These are phyloP conservation scores for Exsudoporus floridanus DNA, from an alignment of 1,284 basidiomycete species.

Conservation along the genomic window DNA sequence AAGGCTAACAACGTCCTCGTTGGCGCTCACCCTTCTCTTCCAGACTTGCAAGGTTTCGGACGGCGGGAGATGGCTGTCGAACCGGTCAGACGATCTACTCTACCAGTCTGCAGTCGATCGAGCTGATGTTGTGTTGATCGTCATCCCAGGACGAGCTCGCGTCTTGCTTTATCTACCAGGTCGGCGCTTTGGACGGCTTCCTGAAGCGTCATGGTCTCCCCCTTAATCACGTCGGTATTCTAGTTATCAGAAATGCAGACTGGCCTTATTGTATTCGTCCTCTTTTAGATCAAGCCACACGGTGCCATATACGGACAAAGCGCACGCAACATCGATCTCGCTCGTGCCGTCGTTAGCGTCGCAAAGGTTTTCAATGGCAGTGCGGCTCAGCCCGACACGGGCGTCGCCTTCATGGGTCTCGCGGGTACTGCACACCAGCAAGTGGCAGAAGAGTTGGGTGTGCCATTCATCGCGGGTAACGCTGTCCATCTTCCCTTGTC, in stretches of 20 bases:
- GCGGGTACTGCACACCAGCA: constrained; percentile 58
- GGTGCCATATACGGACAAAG: constrained; percentile 59
- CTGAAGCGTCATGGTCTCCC: constrained; percentile 47
- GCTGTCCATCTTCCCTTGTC: not conserved
- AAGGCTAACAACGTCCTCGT: constrained; percentile 51
- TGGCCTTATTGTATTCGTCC: not conserved
- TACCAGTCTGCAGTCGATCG: not conserved
- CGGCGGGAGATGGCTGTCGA: constrained; percentile 60
- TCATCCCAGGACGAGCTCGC: constrained; percentile 50
- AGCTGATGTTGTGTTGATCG: not conserved
- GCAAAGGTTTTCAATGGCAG: constrained; percentile 45
- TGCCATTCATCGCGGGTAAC: constrained; percentile 58
- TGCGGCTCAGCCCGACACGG: constrained; percentile 13
- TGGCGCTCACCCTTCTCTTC: constrained; percentile 63
- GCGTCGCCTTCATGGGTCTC: constrained; percentile 56
- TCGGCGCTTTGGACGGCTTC: constrained; percentile 58
- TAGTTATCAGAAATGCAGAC: not conserved
- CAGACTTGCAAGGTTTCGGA: constrained; percentile 64
- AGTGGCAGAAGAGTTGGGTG: constrained; percentile 50
- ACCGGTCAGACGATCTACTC: constrained; percentile 39
- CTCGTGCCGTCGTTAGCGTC: constrained; percentile 50
- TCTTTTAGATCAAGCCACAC: constrained; percentile 49
- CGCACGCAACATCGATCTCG: constrained; percentile 50
- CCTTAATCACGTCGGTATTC: constrained; percentile 48
- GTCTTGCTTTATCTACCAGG: constrained; percentile 61